Percentiles rank a stretch among this genome's conserved stretches.
Evolutionary conservation across 1,284 basidiomycete species (phyloP).

Genomic region (Ustilago cynodontis): DNA sequence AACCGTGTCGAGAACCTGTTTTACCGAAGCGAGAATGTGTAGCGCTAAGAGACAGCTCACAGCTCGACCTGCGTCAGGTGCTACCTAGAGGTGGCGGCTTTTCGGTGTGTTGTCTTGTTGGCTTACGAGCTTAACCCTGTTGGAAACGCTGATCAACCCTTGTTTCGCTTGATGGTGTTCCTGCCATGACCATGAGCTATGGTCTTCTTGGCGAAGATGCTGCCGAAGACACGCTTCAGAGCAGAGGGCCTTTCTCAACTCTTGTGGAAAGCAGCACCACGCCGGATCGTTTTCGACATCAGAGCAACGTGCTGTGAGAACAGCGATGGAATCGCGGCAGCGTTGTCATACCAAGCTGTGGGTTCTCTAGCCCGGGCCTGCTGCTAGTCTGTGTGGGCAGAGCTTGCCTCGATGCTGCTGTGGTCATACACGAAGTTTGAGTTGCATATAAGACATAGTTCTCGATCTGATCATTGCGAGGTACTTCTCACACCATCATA

Average conservation of each 20-base stretch:
- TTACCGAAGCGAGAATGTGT: constrained; percentile 26
- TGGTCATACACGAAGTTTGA: neutral
- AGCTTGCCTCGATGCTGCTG: neutral
- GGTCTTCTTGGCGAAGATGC: too few relatives aligned
- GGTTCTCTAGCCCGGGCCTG: too few relatives aligned
- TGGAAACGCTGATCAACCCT: neutral
- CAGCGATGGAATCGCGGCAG: too few relatives aligned
- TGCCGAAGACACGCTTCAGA: too few relatives aligned
- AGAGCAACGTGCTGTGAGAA: too few relatives aligned
- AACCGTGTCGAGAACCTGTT: neutral
- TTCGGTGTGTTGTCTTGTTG: neutral
- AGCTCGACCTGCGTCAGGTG: neutral
- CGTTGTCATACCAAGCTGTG: too few relatives aligned
- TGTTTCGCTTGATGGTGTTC: neutral
- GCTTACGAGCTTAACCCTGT: neutral
- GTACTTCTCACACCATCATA: neutral
- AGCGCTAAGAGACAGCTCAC: constrained; percentile 9
- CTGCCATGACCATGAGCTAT: neutral
- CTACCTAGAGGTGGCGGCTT: neutral
- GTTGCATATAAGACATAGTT: neutral
- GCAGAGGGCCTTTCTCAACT: too few relatives aligned
- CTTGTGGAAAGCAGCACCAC: neutral
- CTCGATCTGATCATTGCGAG: neutral
- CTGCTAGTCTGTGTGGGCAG: neutral
- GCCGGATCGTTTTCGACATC: neutral